Evolutionary conservation across 495 filamentous ascomycete genomes (phyloP).

Genomic region (Penicillium diatomitis): DNA sequence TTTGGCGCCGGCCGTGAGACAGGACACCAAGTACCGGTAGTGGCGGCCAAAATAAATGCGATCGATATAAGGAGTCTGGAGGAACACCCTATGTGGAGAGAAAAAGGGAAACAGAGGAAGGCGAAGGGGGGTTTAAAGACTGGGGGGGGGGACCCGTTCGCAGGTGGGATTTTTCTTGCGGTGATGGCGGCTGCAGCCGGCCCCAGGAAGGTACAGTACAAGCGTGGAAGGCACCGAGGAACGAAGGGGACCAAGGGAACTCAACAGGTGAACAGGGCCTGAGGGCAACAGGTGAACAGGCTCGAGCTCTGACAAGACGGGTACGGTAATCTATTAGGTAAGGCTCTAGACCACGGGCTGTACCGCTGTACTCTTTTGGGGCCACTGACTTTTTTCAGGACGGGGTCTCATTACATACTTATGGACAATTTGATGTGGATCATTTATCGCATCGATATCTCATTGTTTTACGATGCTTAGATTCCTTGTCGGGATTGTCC

Average conservation of each 20-base stretch:
- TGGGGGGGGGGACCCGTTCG: neutral
- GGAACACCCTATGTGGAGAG: slow-evolving; percentile 19
- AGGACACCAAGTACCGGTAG: slow-evolving; percentile 48
- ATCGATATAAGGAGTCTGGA: slow-evolving; percentile 26
- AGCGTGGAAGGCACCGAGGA: neutral
- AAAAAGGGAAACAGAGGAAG: slow-evolving; percentile 11
- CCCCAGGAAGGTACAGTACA: slow-evolving; percentile 8
- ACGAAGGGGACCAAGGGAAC: neutral
- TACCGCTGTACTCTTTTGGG: too few relatives aligned
- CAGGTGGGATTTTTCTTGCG: slow-evolving; percentile 20
- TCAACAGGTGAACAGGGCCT: too few relatives aligned
- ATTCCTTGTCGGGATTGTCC: too few relatives aligned
- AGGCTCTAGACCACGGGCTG: neutral
- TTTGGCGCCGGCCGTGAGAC: slow-evolving; percentile 48
- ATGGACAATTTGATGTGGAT: too few relatives aligned
- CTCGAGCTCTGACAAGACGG: neutral
- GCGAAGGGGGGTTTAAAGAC: slow-evolving; percentile 17
- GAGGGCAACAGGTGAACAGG: too few relatives aligned
- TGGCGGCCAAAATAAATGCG: slow-evolving; percentile 43
- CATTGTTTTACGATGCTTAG: too few relatives aligned
- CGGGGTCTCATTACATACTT: too few relatives aligned
- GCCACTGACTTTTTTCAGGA: too few relatives aligned
- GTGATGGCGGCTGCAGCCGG: slow-evolving; percentile 6
- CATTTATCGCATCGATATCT: too few relatives aligned
- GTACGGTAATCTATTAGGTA: neutral